Base-by-base conservation (phyloP, 768 basidiomycete genomes). In the Galerina marginata region DNA sequence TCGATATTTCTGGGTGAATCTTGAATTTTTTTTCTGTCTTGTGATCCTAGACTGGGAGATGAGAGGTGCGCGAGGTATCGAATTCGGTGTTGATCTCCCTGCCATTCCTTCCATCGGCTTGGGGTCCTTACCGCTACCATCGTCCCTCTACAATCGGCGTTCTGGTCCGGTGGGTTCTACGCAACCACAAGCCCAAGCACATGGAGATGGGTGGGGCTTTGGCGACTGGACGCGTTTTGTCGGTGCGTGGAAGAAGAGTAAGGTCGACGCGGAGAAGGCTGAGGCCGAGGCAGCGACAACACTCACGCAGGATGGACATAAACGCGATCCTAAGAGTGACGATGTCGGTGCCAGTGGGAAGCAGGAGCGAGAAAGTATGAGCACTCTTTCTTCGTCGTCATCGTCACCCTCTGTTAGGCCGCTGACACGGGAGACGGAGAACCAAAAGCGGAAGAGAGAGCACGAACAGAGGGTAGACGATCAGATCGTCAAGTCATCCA, bases 61-160 rank as follows among this genome's bases (percentile, higher is more conserved):
- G 71, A 78, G 97, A 62, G 97, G 96, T 0, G 89, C 93, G 20
- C 76, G 89, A n/a, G 93, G 95, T 3, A 77, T 89, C 65, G 91
- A 89, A 57, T 80, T 85, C 49, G 86, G 80, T 47, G 78, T 88
- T 1, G 86, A 91, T 63, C 72, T 86, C 15, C 84, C 82, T 16
- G 84, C 79, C 29, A 76, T 81, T 33, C 75, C 82, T 56, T 74
- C 76, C 38, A 72, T 84, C 67, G 75, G 81, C 49, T 65, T 82
- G 29, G 78, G 77, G 16, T 65, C 65, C 2, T 40, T 64, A 2
- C 60, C 65, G 6, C 25, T 61, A 9, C 23, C 61, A 10, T 63
- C 68, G 23, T 60, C 61, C 12, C 51, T 59, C 14, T 37, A 57
- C n/a, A 65, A 65, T 14, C 29, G 29, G 29, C 37, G 56, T 16